Evolutionary conservation across 306 rosid species (phyloP).

Genomic region (Vigna reflexopilosa): DNA sequence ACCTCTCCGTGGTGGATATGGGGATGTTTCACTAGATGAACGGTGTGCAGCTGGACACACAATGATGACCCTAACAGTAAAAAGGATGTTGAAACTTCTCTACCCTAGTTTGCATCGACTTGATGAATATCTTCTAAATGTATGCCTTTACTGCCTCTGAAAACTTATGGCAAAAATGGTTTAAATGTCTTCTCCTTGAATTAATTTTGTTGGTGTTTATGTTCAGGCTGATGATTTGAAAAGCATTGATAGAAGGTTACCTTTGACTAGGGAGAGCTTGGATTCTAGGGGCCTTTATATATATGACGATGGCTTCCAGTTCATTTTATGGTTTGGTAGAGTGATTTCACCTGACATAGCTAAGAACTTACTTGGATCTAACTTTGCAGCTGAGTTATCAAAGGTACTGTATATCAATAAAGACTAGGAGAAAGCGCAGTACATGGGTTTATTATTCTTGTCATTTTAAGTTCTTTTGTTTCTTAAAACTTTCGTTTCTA

Average conservation of each 20-base stretch:
- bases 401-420: conserved; percentile 63
- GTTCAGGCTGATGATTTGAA: conserved; percentile 58
- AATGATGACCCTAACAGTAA: conserved; percentile 82
- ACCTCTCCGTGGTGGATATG: conserved; percentile 90
- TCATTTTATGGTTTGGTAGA: conserved; percentile 90
- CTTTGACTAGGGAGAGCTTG: conserved; percentile 80
- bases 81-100: conserved; percentile 79
- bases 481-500: too few relatives aligned
- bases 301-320: conserved; percentile 83
- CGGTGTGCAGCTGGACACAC: conserved; percentile 90
- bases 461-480: too few relatives aligned
- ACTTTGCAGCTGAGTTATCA: conserved; percentile 85
- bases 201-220: conserved; percentile 50
- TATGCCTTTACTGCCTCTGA: conserved; percentile 41
- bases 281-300: conserved; percentile 91
- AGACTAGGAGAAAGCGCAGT: not conserved
- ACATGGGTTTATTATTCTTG: not conserved
- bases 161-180: not conserved
- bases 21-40: conserved; percentile 85
- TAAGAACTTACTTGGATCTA: conserved; percentile 82
- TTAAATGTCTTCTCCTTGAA: conserved; percentile 33
- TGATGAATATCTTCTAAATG: conserved; percentile 85
- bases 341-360: conserved; percentile 91
- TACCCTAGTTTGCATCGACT: conserved; percentile 83
- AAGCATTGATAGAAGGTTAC: conserved; percentile 74